Conservation (phyloP, 371 early-diverging fungal species). For the Mucor sp. region DNA sequence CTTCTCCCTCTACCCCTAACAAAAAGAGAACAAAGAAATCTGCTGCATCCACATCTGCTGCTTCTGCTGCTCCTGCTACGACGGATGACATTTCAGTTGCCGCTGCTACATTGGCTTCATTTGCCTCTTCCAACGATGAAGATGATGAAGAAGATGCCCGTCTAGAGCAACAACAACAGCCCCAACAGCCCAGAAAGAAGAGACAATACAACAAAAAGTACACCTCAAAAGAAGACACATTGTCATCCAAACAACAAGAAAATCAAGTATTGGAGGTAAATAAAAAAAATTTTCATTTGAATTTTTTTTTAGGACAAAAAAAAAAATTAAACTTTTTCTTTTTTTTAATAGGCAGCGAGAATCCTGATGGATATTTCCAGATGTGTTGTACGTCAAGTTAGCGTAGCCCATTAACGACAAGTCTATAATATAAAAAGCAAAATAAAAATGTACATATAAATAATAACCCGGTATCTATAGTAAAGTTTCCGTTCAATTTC, state of each 20-base stretch:
- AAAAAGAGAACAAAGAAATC: constrained; percentile 17
- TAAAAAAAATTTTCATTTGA: constrained; percentile 5
- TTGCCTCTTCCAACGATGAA: constrained; percentile 22
- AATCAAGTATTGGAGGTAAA: constrained; percentile 50
- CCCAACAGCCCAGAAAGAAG: constrained; percentile 28
- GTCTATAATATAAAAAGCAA: neutral
- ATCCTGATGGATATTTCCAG: constrained; percentile 53
- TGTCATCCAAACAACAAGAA: constrained; percentile 28
- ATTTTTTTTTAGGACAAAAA: neutral
- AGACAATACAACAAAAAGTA: constrained; percentile 9
- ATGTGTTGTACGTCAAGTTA: constrained; percentile 31
- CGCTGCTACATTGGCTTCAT: constrained; percentile 45
- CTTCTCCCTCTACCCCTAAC: neutral
- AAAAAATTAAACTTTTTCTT: constrained; percentile 17
- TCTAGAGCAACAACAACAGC: constrained; percentile 7
- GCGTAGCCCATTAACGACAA: constrained; percentile 11
- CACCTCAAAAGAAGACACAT: constrained; percentile 15
- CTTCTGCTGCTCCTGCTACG: neutral
- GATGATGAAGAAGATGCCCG: constrained; percentile 10
- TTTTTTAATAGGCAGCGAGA: constrained; percentile 42
- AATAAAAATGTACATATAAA: constrained; percentile 5
- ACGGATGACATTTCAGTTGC: constrained; percentile 38
- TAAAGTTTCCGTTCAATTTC: neutral
- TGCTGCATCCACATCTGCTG: constrained; percentile 7
- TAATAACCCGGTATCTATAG: neutral